Conservation (phyloP, 257 asterid genomes). For the Solanum pennellii region DNA sequence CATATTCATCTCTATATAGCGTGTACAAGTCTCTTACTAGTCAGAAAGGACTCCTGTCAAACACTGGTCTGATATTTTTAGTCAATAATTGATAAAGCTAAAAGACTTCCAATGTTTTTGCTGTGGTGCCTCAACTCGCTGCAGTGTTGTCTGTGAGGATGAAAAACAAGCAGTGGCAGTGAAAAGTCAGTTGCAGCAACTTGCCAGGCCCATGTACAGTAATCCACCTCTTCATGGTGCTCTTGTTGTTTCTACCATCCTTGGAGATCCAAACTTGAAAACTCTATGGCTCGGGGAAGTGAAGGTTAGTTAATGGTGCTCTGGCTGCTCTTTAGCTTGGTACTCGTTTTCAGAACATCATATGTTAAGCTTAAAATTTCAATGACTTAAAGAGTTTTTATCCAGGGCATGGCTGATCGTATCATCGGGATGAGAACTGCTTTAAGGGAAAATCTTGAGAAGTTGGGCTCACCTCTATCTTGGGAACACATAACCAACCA, state of each 20-base stretch:
- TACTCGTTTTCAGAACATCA: not conserved
- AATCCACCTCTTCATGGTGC: slow-evolving; percentile 98
- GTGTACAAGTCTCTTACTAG: not conserved
- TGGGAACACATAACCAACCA: slow-evolving; percentile 98
- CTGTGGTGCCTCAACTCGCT: not conserved
- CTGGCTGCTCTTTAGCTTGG: not conserved
- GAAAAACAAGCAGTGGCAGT: slow-evolving; percentile 89
- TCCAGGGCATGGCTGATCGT: slow-evolving; percentile 96
- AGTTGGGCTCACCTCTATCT: slow-evolving; percentile 72
- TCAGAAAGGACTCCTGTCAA: not conserved
- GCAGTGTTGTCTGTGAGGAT: slow-evolving; percentile 86
- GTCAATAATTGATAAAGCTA: not conserved
- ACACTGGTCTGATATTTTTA: not conserved
- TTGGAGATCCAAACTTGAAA: slow-evolving; percentile 75
- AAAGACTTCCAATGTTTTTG: not conserved
- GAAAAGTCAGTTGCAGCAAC: slow-evolving; percentile 97
- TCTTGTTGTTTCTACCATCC: slow-evolving; percentile 70
- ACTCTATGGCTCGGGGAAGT: slow-evolving; percentile 88
- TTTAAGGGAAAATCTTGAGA: slow-evolving; percentile 68
- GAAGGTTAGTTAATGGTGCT: slow-evolving; percentile 29
- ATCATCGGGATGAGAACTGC: slow-evolving; percentile 89
- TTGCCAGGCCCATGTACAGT: slow-evolving; percentile 97
- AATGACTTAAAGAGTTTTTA: not conserved
- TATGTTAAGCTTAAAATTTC: not conserved
- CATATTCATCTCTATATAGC: not conserved